Evolutionary conservation across 345 rosid species (phyloP).

Genomic region (Citrus mangshanensis): DNA sequence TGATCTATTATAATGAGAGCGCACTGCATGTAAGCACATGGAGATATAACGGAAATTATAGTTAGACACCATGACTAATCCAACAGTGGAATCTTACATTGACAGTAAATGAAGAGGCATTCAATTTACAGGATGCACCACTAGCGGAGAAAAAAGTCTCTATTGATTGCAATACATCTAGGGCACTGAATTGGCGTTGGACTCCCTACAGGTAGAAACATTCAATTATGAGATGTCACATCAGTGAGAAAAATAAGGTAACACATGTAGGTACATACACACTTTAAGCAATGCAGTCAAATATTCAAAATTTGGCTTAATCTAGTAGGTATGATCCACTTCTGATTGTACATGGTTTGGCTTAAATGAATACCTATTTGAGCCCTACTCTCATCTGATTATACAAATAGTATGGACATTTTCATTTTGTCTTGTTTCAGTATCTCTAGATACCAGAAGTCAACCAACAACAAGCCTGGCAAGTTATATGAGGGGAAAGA

Average conservation of each 20-base stretch:
- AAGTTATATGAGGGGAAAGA: not conserved
- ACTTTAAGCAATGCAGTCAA: not conserved
- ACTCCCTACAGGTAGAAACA: slow-evolving; percentile 47
- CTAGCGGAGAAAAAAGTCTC: slow-evolving; percentile 52
- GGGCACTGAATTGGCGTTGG: slow-evolving; percentile 66
- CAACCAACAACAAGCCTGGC: not conserved
- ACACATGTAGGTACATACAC: not conserved
- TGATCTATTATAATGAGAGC: slow-evolving; percentile 45
- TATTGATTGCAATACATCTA: slow-evolving; percentile 60
- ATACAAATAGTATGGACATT: not conserved
- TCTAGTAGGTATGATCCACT: not conserved
- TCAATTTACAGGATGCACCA: slow-evolving; percentile 68
- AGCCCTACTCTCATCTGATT: not conserved
- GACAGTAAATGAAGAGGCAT: slow-evolving; percentile 47
- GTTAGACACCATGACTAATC: slow-evolving; percentile 2
- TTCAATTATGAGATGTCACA: not conserved
- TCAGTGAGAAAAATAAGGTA: not conserved
- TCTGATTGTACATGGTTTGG: not conserved
- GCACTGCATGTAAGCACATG: slow-evolving; percentile 21
- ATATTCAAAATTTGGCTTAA: not conserved
- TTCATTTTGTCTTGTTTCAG: not conserved
- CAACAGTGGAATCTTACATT: slow-evolving; percentile 51
- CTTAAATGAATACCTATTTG: not conserved
- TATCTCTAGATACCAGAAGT: not conserved
- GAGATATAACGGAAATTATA: slow-evolving; percentile 11